Base-by-base conservation (phyloP, 1,284 basidiomycete species). In the Lignosus rhinocerotis region DNA sequence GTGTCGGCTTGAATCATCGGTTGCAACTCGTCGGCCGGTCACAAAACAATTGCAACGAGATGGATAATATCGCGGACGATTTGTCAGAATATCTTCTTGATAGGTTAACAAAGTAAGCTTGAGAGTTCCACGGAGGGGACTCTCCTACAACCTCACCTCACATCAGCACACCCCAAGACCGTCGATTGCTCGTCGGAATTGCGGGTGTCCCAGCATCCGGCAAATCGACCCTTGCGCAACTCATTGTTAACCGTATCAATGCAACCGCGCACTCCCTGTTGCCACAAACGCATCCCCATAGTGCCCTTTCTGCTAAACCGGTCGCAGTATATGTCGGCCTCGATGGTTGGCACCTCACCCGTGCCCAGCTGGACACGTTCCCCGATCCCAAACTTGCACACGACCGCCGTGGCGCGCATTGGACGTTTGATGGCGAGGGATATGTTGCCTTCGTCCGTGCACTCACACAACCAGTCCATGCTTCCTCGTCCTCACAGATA, bases 321-420 rank as follows among this genome's bases (percentile, higher is more conserved):
- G 46, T 57, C 19, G 69, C 69, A 42, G 71, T 88, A 38, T 79
- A 88, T 19, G 81, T 95, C 10, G 84, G 88, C 6, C 78, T 94
- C 55, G 93, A 96, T 69, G 94, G 93, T 12, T 96, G 93, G 92
- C 93, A 96, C 72, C 72, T 87, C 59, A 80, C 86, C 59, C 80
- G 90, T 51, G 78, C 83, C 16, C 79, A 90, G 70, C 80, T 92
- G 45, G 82, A 90, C 73, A 70, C 78, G 58, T 78, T 92, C 67
- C 82, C 86, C 32, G 84, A 94, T 68, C 85, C 92, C 0, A 77
- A 84, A 62, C 78, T 84, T 19, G 92, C 93, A 0, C 84, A 87
- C 62, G 88, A 88, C 63, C 74, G 83, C 16, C 77, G 86, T 17
- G 92, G 89, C 6, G 82, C 77, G n/a, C 87, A 90, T 66, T 91